phyloP scores from a whole-genome alignment of 2,329 filamentous ascomycete species.

The Arthroderma sp. region DNA sequence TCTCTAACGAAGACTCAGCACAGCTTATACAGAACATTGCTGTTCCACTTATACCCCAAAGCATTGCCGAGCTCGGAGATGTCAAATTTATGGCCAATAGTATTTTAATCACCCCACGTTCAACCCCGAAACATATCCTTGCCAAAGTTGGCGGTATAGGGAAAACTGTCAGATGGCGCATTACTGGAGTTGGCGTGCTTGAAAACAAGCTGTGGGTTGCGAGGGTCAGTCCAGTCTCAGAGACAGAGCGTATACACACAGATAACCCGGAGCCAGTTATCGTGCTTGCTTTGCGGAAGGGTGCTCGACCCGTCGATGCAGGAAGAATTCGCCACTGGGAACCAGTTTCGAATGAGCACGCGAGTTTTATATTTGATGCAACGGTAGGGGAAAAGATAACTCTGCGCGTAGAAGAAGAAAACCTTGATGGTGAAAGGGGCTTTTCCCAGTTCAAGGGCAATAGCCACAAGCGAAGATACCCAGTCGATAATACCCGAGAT shows the following conservation, averaged over 20 bases:
- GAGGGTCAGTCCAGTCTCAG: slow-evolving; percentile 57
- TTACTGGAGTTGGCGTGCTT: slow-evolving; percentile 59
- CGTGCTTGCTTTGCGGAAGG: slow-evolving; percentile 66
- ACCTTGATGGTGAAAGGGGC: slow-evolving; percentile 43
- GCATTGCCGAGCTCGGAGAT: slow-evolving; percentile 50
- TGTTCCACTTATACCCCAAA: slow-evolving; percentile 46
- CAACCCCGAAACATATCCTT: slow-evolving; percentile 58
- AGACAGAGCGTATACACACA: slow-evolving; percentile 57
- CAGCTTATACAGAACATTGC: slow-evolving; percentile 51
- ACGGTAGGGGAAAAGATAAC: slow-evolving; percentile 77
- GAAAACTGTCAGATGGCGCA: slow-evolving; percentile 69
- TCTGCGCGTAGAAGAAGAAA: slow-evolving; percentile 64
- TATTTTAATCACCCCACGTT: slow-evolving; percentile 75
- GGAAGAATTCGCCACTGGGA: slow-evolving; percentile 74
- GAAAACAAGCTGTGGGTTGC: slow-evolving; percentile 84
- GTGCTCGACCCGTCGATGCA: slow-evolving; percentile 65
- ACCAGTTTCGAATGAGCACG: slow-evolving; percentile 51
- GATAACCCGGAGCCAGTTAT: slow-evolving; percentile 68
- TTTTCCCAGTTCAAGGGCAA: slow-evolving; percentile 50
- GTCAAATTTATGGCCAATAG: slow-evolving; percentile 75
- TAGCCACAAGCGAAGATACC: slow-evolving; percentile 41
- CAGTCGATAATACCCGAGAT: slow-evolving; percentile 41
- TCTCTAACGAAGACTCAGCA: slow-evolving; percentile 57
- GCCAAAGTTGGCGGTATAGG: slow-evolving; percentile 80
- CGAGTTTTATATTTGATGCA: slow-evolving; percentile 65